Evolutionary conservation across 148 eudicot species (phyloP).

Genomic region (Persicaria maculosa): DNA sequence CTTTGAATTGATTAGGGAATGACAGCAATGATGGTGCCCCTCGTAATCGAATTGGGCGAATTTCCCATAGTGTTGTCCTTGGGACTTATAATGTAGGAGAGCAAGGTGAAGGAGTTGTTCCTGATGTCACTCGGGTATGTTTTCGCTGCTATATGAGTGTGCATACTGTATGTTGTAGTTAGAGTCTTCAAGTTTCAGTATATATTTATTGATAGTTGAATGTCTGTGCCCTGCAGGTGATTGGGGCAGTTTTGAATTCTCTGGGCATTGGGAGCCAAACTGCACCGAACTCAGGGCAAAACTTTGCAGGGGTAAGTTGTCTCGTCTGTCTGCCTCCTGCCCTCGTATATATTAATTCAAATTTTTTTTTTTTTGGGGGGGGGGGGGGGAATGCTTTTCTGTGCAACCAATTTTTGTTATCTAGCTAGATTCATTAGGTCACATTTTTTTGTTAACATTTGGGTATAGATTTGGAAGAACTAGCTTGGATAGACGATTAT

Average conservation of each 20-base stretch:
- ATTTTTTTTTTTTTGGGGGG: background rate
- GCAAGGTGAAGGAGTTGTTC: constrained; percentile 56
- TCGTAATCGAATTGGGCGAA: constrained; percentile 65
- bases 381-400: background rate
- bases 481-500: background rate
- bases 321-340: constrained; percentile 23
- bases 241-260: constrained; percentile 87
- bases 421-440: background rate
- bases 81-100: constrained; percentile 80
- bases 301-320: constrained; percentile 22
- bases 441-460: too few relatives aligned
- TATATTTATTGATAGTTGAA: constrained; percentile 5
- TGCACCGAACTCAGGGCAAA: constrained; percentile 24
- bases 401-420: background rate
- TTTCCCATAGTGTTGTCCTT: constrained; percentile 80
- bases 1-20: constrained; percentile 33
- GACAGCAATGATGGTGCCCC: constrained; percentile 47
- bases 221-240: constrained; percentile 38
- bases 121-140: constrained; percentile 77
- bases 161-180: background rate
- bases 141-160: background rate
- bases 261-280: constrained; percentile 60
- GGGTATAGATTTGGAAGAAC: background rate
- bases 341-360: background rate
- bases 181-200: background rate